Base-by-base conservation (phyloP, 1,284 basidiomycete genomes). In the Cutaneotrichosporon sp. region DNA sequence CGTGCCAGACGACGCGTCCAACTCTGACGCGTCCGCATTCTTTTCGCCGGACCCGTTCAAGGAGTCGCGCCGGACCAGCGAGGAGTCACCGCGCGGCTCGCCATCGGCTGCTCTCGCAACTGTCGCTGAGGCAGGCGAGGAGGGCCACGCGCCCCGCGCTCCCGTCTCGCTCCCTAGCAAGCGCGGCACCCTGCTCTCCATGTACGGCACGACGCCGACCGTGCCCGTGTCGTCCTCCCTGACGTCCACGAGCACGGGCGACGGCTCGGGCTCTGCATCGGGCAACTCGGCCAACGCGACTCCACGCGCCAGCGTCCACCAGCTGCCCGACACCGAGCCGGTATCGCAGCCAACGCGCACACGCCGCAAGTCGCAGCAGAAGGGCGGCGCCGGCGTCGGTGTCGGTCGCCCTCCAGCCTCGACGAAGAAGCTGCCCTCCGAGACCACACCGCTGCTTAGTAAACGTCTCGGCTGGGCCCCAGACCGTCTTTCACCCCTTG, bases 1-100 rank as follows among this genome's bases (percentile, higher is more conserved):
- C 1, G 50, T 14, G 59, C 58, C 17, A 52, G 65, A 67, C 18
- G 66, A 68, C 14, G 60, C 60, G 36, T 59, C 59, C 39, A 64
- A 61, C 18, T 59, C 65, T 4, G 66, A 68, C 40, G 46, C 60
- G 36, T 56, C 56, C 23, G 51, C 46, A 22, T 51, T 62, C 49
- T 60, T 52, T 49, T 43, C 39, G 7, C 43, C 23, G 26, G 59
- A 59, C 46, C 49, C 46, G 8, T 56, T 49, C 12, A 33, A 34
- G 35, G 33, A 49, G 30, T 30, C 26, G 26, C 26, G 26, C 5
- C 26, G 26, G 7, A 30, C 26, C 10, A 30, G 26, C 10, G n/a
- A 26, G 39, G 44, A 41, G 23, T 22, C 44, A 42, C 43, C 30
- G 17, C 43, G 43, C 18, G 30, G 47, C 18, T 26, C 52, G 22